phyloP scores from a whole-genome alignment of 768 basidiomycete species.

The Hygrophoropsis aurantiaca region DNA sequence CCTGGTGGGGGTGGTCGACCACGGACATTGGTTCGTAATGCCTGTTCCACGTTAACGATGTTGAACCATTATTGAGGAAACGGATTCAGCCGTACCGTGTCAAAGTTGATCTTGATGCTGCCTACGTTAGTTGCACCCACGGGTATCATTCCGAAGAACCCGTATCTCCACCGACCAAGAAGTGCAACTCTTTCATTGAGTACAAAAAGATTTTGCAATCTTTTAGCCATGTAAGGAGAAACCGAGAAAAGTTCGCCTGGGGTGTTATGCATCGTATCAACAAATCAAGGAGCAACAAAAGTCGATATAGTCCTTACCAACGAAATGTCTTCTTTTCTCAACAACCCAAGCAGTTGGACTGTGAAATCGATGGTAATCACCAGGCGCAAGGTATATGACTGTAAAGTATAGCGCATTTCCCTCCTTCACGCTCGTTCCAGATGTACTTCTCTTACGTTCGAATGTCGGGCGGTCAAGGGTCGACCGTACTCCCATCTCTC shows the following conservation, averaged over 20 bases:
- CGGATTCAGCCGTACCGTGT: constrained; percentile 51
- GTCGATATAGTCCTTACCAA: constrained; percentile 60
- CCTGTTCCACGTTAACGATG: constrained; percentile 38
- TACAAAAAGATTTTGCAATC: constrained; percentile 90
- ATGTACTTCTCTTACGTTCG: constrained; percentile 33
- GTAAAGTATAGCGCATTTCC: constrained; percentile 89
- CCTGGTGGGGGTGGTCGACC: constrained; percentile 72
- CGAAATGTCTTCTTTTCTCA: constrained; percentile 91
- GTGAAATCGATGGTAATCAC: constrained; percentile 98
- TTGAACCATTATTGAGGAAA: background rate
- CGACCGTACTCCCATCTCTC: constrained; percentile 63
- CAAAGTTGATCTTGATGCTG: constrained; percentile 94
- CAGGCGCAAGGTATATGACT: constrained; percentile 97
- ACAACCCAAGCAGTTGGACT: constrained; percentile 96
- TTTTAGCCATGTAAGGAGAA: constrained; percentile 92
- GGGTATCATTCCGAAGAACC: constrained; percentile 97
- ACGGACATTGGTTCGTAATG: constrained; percentile 86
- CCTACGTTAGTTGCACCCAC: constrained; percentile 99
- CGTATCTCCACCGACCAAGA: constrained; percentile 90
- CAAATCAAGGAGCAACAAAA: background rate
- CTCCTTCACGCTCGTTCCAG: constrained; percentile 53
- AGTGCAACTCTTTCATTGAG: constrained; percentile 98
- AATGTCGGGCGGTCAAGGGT: constrained; percentile 25
- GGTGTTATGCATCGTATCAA: background rate
- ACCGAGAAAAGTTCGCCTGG: constrained; percentile 93